Evolutionary conservation across 345 rosid genomes (phyloP).

Genomic region (Bruguiera sexangula): DNA sequence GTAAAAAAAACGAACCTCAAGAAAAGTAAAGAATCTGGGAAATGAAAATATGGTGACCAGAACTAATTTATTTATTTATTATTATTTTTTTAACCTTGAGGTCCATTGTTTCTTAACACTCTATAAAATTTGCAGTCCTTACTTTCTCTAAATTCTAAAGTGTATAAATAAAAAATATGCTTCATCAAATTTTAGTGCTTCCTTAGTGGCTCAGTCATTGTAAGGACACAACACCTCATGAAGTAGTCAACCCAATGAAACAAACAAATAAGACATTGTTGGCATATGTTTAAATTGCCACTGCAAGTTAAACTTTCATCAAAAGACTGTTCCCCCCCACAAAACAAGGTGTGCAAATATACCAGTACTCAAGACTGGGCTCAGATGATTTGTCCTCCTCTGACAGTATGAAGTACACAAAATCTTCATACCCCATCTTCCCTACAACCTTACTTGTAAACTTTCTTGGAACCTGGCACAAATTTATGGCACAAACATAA

Average conservation of each 20-base stretch:
- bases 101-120: too few species aligned
- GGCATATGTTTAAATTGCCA: background rate
- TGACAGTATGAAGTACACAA: conserved; percentile 85
- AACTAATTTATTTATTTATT: too few species aligned
- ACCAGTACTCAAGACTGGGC: conserved; percentile 98
- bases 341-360: conserved; percentile 9
- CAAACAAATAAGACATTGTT: too few species aligned
- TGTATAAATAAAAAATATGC: background rate
- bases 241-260: background rate
- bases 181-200: background rate
- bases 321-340: background rate
- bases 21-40: too few species aligned
- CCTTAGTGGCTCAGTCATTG: background rate
- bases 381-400: conserved; percentile 97
- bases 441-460: conserved; percentile 83
- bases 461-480: conserved; percentile 64
- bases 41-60: too few species aligned
- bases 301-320: background rate
- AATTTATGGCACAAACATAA: background rate
- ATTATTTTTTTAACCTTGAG: too few species aligned
- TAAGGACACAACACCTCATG: background rate
- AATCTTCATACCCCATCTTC: conserved; percentile 97
- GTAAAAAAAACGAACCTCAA: too few species aligned
- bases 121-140: too few species aligned
- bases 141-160: too few species aligned